A percentile compares a stretch with the other conserved stretches of the same genome.
phyloP scores from a whole-genome alignment of 495 filamentous ascomycete species.

The Aspergillus heteromorphus region DNA sequence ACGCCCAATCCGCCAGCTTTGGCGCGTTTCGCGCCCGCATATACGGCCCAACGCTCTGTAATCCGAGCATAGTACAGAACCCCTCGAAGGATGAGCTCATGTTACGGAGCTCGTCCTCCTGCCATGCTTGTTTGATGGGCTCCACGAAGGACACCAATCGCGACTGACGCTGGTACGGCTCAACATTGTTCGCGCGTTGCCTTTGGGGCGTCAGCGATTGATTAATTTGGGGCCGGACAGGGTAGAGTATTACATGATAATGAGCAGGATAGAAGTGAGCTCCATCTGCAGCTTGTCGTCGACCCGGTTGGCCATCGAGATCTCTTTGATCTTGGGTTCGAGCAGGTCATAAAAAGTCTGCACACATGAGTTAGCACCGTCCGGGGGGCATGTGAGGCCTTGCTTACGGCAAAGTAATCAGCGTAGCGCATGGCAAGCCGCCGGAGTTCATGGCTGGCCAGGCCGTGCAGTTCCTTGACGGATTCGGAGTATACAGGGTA shows the following conservation, averaged over 20 bases:
- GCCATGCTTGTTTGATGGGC: constrained; percentile 77
- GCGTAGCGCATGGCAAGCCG: constrained; percentile 85
- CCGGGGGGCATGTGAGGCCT: not conserved
- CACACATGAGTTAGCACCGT: not conserved
- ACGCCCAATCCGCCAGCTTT: constrained; percentile 76
- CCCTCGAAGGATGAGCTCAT: constrained; percentile 69
- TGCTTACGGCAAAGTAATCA: constrained; percentile 69
- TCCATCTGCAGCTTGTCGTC: constrained; percentile 72
- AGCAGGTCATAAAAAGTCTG: constrained; percentile 81
- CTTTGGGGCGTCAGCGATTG: constrained; percentile 36
- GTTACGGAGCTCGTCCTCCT: constrained; percentile 58
- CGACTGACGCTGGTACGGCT: constrained; percentile 54
- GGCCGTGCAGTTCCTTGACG: constrained; percentile 77
- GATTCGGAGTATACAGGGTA: constrained; percentile 77
- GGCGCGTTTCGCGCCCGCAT: constrained; percentile 67
- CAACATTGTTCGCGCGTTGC: constrained; percentile 75
- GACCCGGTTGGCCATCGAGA: constrained; percentile 63
- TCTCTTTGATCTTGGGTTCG: constrained; percentile 74
- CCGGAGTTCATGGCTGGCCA: constrained; percentile 81
- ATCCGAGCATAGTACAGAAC: constrained; percentile 73
- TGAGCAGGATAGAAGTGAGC: constrained; percentile 70
- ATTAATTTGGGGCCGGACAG: not conserved
- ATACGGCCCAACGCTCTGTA: constrained; percentile 77
- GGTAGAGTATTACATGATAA: constrained; percentile 65
- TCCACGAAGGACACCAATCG: constrained; percentile 69